These are phyloP conservation scores for Metarhizium rileyi DNA, from an alignment of 2,329 filamentous ascomycete genomes.

Conservation along the genomic window DNA sequence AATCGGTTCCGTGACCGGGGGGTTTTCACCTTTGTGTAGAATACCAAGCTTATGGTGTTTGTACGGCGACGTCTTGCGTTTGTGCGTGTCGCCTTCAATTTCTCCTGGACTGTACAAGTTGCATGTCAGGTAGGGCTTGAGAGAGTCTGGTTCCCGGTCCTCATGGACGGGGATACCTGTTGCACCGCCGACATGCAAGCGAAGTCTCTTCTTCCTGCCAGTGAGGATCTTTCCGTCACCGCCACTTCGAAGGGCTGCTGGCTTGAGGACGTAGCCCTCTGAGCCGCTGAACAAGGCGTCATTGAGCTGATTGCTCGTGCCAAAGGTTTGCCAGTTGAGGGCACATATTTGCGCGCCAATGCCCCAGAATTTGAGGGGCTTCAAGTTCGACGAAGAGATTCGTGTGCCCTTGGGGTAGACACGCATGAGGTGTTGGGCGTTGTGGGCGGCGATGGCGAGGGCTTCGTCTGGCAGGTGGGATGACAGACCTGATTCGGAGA, in stretches of 20 bases:
- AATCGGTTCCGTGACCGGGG: conserved; percentile 48
- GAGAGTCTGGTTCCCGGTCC: conserved; percentile 38
- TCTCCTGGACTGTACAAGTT: conserved; percentile 50
- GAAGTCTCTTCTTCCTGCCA: conserved; percentile 38
- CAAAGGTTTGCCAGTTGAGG: conserved; percentile 61
- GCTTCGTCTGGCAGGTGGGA: conserved; percentile 37
- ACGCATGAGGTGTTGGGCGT: conserved; percentile 57
- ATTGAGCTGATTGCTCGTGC: conserved; percentile 56
- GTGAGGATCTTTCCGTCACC: conserved; percentile 40
- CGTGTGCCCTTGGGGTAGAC: conserved; percentile 61
- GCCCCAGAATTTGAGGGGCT: conserved; percentile 55
- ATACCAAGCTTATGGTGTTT: conserved; percentile 48
- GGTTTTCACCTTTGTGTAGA: conserved; percentile 47
- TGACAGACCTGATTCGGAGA: conserved; percentile 52
- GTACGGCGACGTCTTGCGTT: conserved; percentile 53
- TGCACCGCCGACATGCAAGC: conserved; percentile 52
- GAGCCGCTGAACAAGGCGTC: conserved; percentile 57
- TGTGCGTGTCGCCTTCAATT: conserved; percentile 36
- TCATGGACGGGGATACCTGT: conserved; percentile 47
- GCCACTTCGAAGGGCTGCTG: conserved; percentile 45
- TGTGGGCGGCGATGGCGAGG: conserved; percentile 46
- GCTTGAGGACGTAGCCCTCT: conserved; percentile 57
- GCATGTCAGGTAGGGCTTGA: conserved; percentile 57
- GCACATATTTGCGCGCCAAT: conserved; percentile 60
- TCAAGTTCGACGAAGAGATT: conserved; percentile 56